Evolutionary conservation across 805 yeast genomes (phyloP).

Genomic region (Myxozyma mucilagina): DNA sequence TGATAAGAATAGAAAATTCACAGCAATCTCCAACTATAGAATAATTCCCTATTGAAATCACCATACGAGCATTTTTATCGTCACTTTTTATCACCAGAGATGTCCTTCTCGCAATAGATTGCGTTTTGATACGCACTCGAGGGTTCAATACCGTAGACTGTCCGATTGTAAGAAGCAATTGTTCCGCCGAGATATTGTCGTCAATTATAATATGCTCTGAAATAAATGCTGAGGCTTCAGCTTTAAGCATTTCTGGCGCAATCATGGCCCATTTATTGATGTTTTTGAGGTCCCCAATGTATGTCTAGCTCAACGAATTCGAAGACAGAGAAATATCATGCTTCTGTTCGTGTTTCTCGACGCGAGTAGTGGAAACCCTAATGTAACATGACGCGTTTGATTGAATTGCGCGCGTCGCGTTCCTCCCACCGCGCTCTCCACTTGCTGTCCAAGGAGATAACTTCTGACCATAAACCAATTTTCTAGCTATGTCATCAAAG

Average conservation of each 20-base stretch:
- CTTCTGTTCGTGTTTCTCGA: too few species aligned
- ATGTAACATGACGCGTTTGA: neutral
- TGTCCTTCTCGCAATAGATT: neutral
- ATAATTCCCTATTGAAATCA: conserved; percentile 13
- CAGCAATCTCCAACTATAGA: conserved; percentile 19
- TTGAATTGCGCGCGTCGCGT: conserved; percentile 8
- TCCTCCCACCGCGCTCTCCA: neutral
- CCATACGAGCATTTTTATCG: neutral
- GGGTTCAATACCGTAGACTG: conserved; percentile 15
- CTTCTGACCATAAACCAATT: neutral
- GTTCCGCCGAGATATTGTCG: neutral
- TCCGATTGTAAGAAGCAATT: conserved; percentile 9
- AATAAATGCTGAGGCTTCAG: conserved; percentile 13
- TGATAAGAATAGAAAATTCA: neutral
- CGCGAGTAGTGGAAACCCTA: neutral
- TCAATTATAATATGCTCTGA: conserved; percentile 19
- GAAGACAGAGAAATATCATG: too few species aligned
- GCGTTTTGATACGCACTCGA: neutral
- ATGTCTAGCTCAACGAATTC: neutral
- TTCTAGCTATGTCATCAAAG: conserved; percentile 38
- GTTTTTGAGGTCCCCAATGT: neutral
- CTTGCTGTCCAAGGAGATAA: neutral
- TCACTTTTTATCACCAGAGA: neutral
- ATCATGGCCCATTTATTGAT: neutral
- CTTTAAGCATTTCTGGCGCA: conserved; percentile 18